Conservation (phyloP, 2,329 filamentous ascomycete species). For the Thermoascus crustaceus region DNA sequence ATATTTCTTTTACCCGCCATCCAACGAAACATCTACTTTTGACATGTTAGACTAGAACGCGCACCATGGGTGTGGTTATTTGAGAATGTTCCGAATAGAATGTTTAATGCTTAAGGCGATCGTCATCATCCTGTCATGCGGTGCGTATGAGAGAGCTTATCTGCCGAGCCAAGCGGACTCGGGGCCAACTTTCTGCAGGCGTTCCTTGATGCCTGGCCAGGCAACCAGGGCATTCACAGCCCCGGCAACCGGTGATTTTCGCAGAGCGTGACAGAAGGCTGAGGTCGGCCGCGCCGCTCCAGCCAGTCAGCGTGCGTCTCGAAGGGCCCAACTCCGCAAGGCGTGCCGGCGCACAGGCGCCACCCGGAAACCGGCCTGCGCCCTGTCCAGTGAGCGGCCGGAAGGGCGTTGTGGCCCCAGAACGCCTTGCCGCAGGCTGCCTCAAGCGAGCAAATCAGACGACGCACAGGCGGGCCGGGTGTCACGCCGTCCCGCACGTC, state of each 20-base stretch:
- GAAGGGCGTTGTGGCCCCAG: conserved; percentile 1
- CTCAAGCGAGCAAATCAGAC: conserved; percentile 8
- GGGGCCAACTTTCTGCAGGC: too few relatives aligned
- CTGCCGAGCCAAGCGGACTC: too few relatives aligned
- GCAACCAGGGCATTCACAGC: background rate
- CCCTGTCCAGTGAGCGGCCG: background rate
- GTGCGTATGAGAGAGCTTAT: too few relatives aligned
- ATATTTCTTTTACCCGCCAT: background rate
- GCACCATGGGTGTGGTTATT: conserved; percentile 15
- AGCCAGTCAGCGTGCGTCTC: conserved; percentile 9
- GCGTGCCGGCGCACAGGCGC: background rate
- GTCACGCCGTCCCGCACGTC: background rate
- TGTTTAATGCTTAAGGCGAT: too few relatives aligned
- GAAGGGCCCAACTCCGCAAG: background rate
- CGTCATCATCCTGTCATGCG: too few relatives aligned
- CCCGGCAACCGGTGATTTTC: background rate
- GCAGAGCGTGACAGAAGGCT: background rate
- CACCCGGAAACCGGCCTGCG: background rate
- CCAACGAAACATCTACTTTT: conserved; percentile 5
- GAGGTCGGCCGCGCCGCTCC: background rate
- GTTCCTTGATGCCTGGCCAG: background rate
- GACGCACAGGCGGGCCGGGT: background rate
- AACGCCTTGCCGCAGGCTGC: background rate
- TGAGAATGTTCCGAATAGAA: too few relatives aligned
- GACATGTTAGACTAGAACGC: conserved; percentile 18